Evolutionary conservation across 768 basidiomycete genomes (phyloP).

Genomic region (Suillus spraguei): DNA sequence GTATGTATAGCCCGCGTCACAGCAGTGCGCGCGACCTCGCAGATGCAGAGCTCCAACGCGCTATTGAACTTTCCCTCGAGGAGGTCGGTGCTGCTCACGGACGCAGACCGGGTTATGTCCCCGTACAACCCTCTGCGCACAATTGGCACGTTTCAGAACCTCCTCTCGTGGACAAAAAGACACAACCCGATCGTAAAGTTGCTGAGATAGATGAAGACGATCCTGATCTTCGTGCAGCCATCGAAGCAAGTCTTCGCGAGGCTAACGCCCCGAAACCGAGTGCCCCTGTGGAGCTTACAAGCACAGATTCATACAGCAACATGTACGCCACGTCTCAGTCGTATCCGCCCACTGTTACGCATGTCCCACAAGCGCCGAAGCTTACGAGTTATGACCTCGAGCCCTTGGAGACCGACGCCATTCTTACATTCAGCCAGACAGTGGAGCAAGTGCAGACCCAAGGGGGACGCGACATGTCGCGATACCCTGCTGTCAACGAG

Average conservation of each 20-base stretch:
- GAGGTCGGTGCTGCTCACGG: constrained; percentile 62
- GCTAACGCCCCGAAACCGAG: constrained; percentile 76
- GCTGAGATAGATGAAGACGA: constrained; percentile 79
- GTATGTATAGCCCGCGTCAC: constrained; percentile 55
- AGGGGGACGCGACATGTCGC: constrained; percentile 74
- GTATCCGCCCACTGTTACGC: constrained; percentile 42
- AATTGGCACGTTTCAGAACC: constrained; percentile 69
- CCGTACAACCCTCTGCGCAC: constrained; percentile 55
- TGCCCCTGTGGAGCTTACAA: constrained; percentile 66
- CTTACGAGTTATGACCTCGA: constrained; percentile 81
- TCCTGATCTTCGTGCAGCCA: constrained; percentile 89
- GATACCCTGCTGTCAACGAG: constrained; percentile 84
- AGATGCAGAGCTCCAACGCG: constrained; percentile 90
- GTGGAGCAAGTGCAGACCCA: constrained; percentile 82
- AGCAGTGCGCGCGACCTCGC: constrained; percentile 60
- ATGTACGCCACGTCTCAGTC: constrained; percentile 43
- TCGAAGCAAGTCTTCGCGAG: constrained; percentile 93
- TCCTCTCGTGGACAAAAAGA: constrained; percentile 60
- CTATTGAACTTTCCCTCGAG: constrained; percentile 88
- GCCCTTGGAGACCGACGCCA: constrained; percentile 80
- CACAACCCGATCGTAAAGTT: constrained; percentile 36
- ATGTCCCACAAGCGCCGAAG: constrained; percentile 47
- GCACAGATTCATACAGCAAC: constrained; percentile 45
- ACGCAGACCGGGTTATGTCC: constrained; percentile 67
- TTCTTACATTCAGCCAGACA: constrained; percentile 90